Conservation (phyloP, 805 yeast species). For the Metschnikowia amazonensis region DNA sequence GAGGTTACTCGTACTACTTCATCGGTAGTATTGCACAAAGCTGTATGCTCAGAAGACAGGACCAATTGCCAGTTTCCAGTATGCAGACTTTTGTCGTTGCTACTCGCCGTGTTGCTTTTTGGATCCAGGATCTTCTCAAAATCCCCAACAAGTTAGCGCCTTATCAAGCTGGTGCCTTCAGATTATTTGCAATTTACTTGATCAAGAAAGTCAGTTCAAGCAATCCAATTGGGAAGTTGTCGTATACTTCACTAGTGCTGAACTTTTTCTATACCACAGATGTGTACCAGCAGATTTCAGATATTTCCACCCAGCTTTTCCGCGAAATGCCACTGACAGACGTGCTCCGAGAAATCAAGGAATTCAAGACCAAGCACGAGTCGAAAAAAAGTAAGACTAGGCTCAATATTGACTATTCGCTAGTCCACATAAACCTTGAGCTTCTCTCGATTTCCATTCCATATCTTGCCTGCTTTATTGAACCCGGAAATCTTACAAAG, state of each 20-base stretch:
- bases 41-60: conserved; percentile 48
- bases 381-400: conserved; percentile 1
- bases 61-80: conserved; percentile 20
- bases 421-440: conserved; percentile 6
- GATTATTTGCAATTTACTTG: conserved; percentile 35
- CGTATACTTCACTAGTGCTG: conserved; percentile 37
- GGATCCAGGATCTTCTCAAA: conserved; percentile 26
- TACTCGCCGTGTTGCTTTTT: conserved; percentile 29
- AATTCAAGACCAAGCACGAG: neutral
- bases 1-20: conserved; percentile 1
- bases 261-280: conserved; percentile 42
- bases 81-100: conserved; percentile 30
- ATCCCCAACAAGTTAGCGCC: conserved; percentile 12
- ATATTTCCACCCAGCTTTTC: conserved; percentile 5
- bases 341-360: neutral
- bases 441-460: neutral
- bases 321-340: conserved; percentile 4
- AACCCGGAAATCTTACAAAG: conserved; percentile 7
- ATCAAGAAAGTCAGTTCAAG: conserved; percentile 24
- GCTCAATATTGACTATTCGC: conserved; percentile 6
- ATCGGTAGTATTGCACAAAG: conserved; percentile 35
- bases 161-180: conserved; percentile 24
- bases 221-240: conserved; percentile 22
- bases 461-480: conserved; percentile 4
- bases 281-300: conserved; percentile 4